Evolutionary conservation across 371 early-diverging fungal species (phyloP).

Genomic region (Sporodiniella umbellata): DNA sequence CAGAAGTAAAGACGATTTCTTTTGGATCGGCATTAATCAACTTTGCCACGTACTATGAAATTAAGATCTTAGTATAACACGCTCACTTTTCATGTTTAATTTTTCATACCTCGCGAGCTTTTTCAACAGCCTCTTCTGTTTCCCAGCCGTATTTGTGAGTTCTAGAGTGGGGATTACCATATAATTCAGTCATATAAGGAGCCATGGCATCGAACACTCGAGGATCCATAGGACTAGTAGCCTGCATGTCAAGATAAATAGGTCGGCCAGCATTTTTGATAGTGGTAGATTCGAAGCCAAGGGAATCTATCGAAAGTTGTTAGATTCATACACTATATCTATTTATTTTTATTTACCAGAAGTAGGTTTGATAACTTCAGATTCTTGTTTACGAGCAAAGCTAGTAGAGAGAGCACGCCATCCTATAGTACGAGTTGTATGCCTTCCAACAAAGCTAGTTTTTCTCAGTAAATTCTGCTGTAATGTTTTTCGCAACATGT

Average conservation of each 20-base stretch:
- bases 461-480: conserved; percentile 11
- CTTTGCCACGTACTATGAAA: conserved; percentile 84
- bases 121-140: conserved; percentile 93
- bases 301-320: conserved; percentile 36
- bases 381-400: conserved; percentile 2
- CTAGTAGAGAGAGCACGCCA: conserved; percentile 6
- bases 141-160: conserved; percentile 99
- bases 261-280: conserved; percentile 53
- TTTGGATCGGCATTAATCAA: conserved; percentile 96
- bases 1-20: conserved; percentile 98
- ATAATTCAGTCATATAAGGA: conserved; percentile 91
- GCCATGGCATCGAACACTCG: conserved; percentile 98
- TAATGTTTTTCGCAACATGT: conserved; percentile 15
- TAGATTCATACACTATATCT: not conserved
- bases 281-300: conserved; percentile 51
- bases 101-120: conserved; percentile 80
- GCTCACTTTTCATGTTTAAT: not conserved
- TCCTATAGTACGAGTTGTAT: not conserved
- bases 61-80: not conserved
- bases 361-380: conserved; percentile 11
- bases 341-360: conserved; percentile 4
- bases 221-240: conserved; percentile 98
- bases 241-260: conserved; percentile 95
- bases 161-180: conserved; percentile 99
- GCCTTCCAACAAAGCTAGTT: not conserved